A percentile compares a stretch with the other conserved stretches of the same genome.
Evolutionary conservation across 306 rosid species (phyloP).

Genomic region (Pueraria montana): DNA sequence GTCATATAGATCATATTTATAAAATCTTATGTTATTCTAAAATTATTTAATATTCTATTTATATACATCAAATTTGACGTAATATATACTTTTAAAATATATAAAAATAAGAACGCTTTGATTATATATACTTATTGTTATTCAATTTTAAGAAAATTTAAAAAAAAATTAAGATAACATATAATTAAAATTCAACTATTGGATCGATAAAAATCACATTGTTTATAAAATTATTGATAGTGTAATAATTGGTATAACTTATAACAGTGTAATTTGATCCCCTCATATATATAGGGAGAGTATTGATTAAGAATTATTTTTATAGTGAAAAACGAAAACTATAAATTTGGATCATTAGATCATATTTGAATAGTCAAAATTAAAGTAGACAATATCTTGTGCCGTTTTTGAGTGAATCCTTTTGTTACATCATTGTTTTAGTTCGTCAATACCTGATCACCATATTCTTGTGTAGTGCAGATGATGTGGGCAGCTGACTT

Average conservation of each 20-base stretch:
- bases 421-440: slow-evolving; percentile 27
- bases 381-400: background rate
- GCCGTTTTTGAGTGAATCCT: background rate
- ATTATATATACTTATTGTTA: background rate
- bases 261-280: background rate
- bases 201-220: background rate
- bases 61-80: background rate
- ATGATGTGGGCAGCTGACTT: slow-evolving; percentile 99
- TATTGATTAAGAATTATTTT: background rate
- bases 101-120: background rate
- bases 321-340: background rate
- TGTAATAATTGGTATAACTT: background rate
- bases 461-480: slow-evolving; percentile 59
- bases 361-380: background rate
- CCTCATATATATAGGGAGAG: background rate
- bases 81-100: background rate
- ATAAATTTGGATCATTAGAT: background rate
- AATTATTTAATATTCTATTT: background rate
- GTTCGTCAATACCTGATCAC: slow-evolving; percentile 34
- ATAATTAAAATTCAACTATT: background rate
- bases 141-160: background rate
- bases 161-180: background rate
- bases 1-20: background rate
- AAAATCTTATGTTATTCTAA: background rate
- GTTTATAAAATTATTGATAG: background rate